phyloP scores from a whole-genome alignment of 345 rosid species.

The Eucalyptus polybractea region DNA sequence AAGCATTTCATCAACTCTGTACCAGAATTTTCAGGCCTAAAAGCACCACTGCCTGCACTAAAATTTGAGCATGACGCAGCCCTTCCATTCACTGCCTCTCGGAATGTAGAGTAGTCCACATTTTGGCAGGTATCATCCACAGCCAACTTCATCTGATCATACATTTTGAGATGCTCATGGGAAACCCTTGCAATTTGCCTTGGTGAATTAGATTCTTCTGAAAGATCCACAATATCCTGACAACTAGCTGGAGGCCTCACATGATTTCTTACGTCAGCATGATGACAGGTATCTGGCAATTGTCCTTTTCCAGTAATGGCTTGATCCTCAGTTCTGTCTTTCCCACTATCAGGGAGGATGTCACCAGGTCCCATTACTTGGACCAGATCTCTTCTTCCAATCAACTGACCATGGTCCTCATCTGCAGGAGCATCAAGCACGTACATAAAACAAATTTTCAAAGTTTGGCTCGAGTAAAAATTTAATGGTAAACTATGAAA shows the following conservation, averaged over 20 bases:
- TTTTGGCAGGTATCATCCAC: not conserved
- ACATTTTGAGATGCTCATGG: not conserved
- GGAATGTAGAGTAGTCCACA: constrained; percentile 1
- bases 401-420: not conserved
- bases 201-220: constrained; percentile 2
- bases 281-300: not conserved
- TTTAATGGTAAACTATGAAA: not conserved
- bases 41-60: not conserved
- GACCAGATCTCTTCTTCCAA: not conserved
- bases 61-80: constrained; percentile 2
- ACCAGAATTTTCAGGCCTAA: constrained; percentile 1
- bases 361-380: constrained; percentile 1
- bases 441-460: not conserved
- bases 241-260: not conserved
- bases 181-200: not conserved
- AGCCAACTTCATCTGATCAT: constrained; percentile 4
- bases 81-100: constrained; percentile 1
- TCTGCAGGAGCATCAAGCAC: not conserved
- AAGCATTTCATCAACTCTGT: constrained; percentile 5
- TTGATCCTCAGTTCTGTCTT: constrained; percentile 4
- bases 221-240: constrained; percentile 2
- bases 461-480: not conserved
- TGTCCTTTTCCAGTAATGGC: constrained; percentile 1
- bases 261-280: not conserved
- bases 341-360: not conserved